Evolutionary conservation across 2,329 filamentous ascomycete genomes (phyloP).

Genomic region (Colletotrichum spaethianum): DNA sequence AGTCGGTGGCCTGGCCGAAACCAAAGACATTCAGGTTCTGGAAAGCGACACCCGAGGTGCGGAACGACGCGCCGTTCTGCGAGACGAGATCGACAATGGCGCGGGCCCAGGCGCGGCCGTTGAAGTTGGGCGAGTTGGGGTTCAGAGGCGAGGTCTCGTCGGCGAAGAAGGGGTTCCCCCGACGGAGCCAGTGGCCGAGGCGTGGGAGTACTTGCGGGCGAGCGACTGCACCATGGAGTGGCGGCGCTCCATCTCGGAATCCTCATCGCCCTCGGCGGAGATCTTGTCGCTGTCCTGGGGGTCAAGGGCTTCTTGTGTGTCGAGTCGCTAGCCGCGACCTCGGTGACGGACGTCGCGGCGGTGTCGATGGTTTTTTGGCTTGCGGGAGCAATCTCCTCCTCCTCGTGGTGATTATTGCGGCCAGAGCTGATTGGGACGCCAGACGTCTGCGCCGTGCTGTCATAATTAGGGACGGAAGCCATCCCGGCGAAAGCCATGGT

Average conservation of each 20-base stretch:
- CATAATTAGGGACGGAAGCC: slow-evolving; percentile 61
- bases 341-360: slow-evolving; percentile 54
- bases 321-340: slow-evolving; percentile 49
- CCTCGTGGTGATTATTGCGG: slow-evolving; percentile 47
- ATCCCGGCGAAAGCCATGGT: slow-evolving; percentile 59
- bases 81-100: slow-evolving; percentile 67
- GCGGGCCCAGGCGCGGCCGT: slow-evolving; percentile 71
- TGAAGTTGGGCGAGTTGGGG: slow-evolving; percentile 68
- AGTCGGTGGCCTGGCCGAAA: slow-evolving; percentile 77
- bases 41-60: slow-evolving; percentile 76
- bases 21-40: slow-evolving; percentile 78
- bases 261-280: slow-evolving; percentile 55
- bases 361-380: slow-evolving; percentile 51
- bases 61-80: slow-evolving; percentile 67
- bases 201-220: slow-evolving; percentile 68
- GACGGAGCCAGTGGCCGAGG: slow-evolving; percentile 54
- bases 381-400: slow-evolving; percentile 45
- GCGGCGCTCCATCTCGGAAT: slow-evolving; percentile 64
- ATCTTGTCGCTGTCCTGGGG: slow-evolving; percentile 44
- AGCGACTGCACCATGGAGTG: slow-evolving; percentile 68
- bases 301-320: slow-evolving; percentile 39
- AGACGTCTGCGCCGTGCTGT: slow-evolving; percentile 60
- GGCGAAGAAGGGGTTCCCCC: slow-evolving; percentile 66
- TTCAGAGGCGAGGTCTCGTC: slow-evolving; percentile 68
- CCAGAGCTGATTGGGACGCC: slow-evolving; percentile 53